Conservation (phyloP, 345 rosid genomes). For the Brassica nigra region DNA sequence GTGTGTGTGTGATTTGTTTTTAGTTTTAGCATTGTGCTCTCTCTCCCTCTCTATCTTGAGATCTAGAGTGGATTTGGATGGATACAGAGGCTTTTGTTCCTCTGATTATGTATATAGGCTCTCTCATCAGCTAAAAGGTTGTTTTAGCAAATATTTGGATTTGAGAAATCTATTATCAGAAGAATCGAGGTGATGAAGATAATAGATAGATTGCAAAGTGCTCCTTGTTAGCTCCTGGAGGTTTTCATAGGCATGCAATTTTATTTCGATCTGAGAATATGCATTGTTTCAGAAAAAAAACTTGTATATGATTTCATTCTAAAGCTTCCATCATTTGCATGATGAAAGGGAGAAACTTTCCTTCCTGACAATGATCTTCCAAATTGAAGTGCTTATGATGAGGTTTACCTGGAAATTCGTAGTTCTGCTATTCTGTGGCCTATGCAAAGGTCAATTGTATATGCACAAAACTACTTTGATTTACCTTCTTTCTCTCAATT, state of each 20-base stretch:
- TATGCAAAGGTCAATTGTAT: too few species aligned
- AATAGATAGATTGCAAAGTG: background rate
- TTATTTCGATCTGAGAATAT: too few species aligned
- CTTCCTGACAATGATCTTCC: background rate
- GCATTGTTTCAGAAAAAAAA: background rate
- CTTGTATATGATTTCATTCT: background rate
- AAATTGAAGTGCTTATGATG: background rate
- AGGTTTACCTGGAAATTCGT: background rate
- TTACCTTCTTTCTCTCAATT: too few species aligned
- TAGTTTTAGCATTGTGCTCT: background rate
- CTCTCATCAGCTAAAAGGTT: too few species aligned
- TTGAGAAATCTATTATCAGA: too few species aligned
- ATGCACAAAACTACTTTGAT: too few species aligned
- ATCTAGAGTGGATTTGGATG: background rate
- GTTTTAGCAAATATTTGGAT: too few species aligned
- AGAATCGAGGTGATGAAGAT: conserved; percentile 11
- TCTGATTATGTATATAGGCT: background rate
- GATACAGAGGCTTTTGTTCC: background rate
- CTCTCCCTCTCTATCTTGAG: background rate
- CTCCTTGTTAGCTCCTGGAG: background rate
- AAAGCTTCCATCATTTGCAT: background rate
- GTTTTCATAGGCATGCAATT: too few species aligned
- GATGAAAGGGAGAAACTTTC: background rate
- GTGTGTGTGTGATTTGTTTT: background rate
- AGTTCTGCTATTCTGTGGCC: background rate